A percentile compares a stretch with the other conserved stretches of the same genome.
Evolutionary conservation across 106 monocot species (phyloP).

Genomic region (Gastrodia elata): DNA sequence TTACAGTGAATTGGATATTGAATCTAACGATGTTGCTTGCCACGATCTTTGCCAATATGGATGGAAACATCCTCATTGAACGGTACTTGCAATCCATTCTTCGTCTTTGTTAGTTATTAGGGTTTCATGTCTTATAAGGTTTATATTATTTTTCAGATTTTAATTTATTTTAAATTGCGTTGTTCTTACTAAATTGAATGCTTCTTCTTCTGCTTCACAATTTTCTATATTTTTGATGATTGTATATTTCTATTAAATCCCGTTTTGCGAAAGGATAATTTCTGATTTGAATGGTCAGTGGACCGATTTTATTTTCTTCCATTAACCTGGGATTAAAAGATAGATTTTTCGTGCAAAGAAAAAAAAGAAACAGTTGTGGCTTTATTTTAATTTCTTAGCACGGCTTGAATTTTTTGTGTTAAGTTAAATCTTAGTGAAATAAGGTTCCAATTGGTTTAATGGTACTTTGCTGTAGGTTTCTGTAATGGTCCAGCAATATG

Average conservation of each 20-base stretch:
- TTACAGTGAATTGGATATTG: neutral
- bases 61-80: slow-evolving; percentile 1
- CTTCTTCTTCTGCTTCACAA: neutral
- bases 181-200: neutral
- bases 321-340: no score
- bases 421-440: neutral
- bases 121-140: neutral
- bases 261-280: neutral
- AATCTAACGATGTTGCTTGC: slow-evolving; percentile 3
- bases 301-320: no score
- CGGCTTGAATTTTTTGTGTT: neutral
- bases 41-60: neutral
- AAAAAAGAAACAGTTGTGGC: neutral
- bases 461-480: neutral
- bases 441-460: neutral
- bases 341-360: neutral
- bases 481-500: neutral
- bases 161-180: neutral
- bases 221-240: neutral
- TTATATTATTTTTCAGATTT: neutral
- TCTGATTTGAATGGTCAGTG: neutral
- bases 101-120: neutral
- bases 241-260: neutral
- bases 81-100: neutral
- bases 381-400: neutral